Base-by-base conservation (phyloP, 129 eudicot species). In the Helianthus tuberosus region DNA sequence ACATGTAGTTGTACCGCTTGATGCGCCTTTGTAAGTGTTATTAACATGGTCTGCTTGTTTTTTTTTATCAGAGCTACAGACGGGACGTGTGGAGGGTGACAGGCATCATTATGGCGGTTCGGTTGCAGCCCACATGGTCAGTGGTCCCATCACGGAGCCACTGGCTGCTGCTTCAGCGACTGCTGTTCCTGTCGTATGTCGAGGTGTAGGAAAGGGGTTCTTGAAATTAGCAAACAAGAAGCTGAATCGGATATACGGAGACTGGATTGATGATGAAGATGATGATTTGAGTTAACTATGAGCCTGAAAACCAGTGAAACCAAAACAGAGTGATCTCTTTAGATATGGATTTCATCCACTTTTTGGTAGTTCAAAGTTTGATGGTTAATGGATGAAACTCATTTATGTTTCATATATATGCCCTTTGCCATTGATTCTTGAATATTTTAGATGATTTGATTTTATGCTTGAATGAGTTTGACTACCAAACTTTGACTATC, bases 261-360 rank as follows among this genome's bases (percentile, higher is more conserved):
- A 94, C 58, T 94, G 96, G 98, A 74, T 85, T 43, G 89, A 94
- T 65, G 97, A 81, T 74, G 69, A 79, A 32, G 69, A 79, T n/a
- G 73, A 78, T 55, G 78, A 79, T 39, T 48, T 27, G 39, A 66
- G 55, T 61, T 49, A 38, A 64, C 1, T 20, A 38, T 38, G 64
- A 10, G 52, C 52, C 52, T 12, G 59, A 44, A 38, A 64, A n/a
- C 39, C 68, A 3, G 47, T 58, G 66, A 61, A 61, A 61, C 66
- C 66, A 61, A 61, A 29, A 13, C 10, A 29, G 65, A 29, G 65
- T 4, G 65, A 4, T 60, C 11, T 61, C 44, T 35, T 61, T 61
- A 61, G 17, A 61, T 27, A 61, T 61, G 17, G 66, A 32, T 5
- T 60, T 60, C 10, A 60, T 55, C 25, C 20, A 8, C 23, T 59